Conservation (phyloP, 2,329 filamentous ascomycete species). For the Hypocrella siamensis region DNA sequence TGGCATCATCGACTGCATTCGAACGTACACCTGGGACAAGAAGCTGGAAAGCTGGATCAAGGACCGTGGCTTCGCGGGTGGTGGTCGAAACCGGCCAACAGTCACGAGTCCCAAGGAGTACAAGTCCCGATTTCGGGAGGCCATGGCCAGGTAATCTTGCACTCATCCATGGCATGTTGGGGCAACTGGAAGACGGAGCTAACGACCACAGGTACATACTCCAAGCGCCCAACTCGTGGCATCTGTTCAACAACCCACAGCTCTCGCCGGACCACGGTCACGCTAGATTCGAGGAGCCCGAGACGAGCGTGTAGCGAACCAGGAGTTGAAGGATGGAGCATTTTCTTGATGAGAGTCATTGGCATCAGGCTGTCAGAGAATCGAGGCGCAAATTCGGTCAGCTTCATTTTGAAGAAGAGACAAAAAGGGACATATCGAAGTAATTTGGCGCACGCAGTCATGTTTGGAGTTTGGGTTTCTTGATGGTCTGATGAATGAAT, state of each 20-base stretch:
- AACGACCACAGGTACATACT: conserved; percentile 43
- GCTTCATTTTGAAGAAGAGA: too few species aligned
- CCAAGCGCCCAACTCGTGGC: conserved; percentile 62
- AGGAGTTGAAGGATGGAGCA: too few species aligned
- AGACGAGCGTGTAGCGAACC: conserved; percentile 5
- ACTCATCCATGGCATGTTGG: background rate
- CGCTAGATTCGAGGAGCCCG: conserved; percentile 23
- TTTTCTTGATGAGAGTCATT: too few species aligned
- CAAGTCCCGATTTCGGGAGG: conserved; percentile 86
- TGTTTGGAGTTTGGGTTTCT: too few species aligned
- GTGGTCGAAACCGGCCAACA: conserved; percentile 70
- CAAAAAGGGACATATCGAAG: too few species aligned
- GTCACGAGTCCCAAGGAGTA: conserved; percentile 97
- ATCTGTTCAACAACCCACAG: conserved; percentile 41
- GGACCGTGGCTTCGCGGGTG: conserved; percentile 69
- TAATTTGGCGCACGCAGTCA: too few species aligned
- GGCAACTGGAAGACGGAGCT: background rate
- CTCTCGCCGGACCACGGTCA: conserved; percentile 19
- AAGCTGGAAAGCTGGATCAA: conserved; percentile 99
- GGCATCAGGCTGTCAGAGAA: too few species aligned
- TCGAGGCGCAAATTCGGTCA: too few species aligned
- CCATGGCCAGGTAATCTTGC: conserved; percentile 68
- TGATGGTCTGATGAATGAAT: too few species aligned
- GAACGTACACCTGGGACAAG: conserved; percentile 99
- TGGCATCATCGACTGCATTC: conserved; percentile 95